Evolutionary conservation across 2,329 filamentous ascomycete species (phyloP), one percentile per base, ranked within the genome.

Genomic region (Botryosphaeria dothidea): DNA sequence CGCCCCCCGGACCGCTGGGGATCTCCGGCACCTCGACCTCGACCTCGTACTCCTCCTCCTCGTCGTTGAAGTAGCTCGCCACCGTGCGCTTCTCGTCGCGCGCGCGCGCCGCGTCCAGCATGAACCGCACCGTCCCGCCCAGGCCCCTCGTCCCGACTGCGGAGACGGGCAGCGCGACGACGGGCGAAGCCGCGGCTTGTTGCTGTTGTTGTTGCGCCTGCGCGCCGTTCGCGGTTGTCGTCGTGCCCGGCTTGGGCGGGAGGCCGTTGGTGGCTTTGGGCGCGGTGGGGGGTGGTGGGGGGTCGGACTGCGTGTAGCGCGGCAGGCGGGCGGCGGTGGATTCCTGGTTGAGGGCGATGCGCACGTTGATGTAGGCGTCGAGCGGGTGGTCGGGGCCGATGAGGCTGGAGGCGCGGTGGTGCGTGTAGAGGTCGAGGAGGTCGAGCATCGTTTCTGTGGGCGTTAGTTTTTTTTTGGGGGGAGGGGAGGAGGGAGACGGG

Each of bases 341-440:
- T 78, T 96, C 90, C 71, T 91, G 87, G 77, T 98, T 97, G 67
- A 97, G 84, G 25, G 87, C 84, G 68, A 98, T 97, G 74, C 95
- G 92, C 70, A 96, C 88, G 68, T 90, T 87, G 73, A 98, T 92
- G 75, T 97, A 94, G 62, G 85, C 85, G 69, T 94, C 89, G 48
- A 94, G 83, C 52, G 90, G 86, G 77, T 92, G 90, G 54, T 86
- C 81, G 17, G 85, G 82, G 6, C 93, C 93, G 21, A 97, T 82
- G 58, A 89, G 87, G 36, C 93, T 97, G 60, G 85, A 83, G 69
- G 87, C 86, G 63, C 88, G 87, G 74, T 96, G 90, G 73, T 96
- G 91, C 0, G 92, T 95, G 77, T 97, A 98, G 2, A 98, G 85
- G 73, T 99, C 94, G 27, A 98, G 85, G 0, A 97, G 84, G 73